A percentile compares a stretch with the other conserved stretches of the same genome.
These are phyloP conservation scores for Pelargonium citronellum DNA, from an alignment of 441 rosid species.

Conservation along the genomic window DNA sequence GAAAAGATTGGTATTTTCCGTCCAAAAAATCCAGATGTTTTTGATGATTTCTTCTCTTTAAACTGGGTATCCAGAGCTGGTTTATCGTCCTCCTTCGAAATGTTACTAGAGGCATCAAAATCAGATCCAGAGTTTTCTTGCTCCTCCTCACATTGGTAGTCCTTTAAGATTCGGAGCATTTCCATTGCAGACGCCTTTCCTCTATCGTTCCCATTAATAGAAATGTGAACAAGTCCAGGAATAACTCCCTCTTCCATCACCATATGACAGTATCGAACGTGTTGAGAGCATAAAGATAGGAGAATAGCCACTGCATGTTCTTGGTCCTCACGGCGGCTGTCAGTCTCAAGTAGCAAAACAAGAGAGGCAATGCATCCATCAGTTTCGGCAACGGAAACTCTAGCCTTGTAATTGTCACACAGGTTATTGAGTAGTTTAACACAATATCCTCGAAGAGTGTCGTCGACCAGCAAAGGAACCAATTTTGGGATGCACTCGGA, in stretches of 20 bases:
- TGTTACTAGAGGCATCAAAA: slow-evolving; percentile 9
- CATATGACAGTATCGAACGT: slow-evolving; percentile 49
- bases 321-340: slow-evolving; percentile 47
- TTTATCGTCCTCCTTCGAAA: not conserved
- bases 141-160: slow-evolving; percentile 20
- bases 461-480: slow-evolving; percentile 44
- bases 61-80: slow-evolving; percentile 17
- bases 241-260: slow-evolving; percentile 62
- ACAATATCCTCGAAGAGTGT: slow-evolving; percentile 37
- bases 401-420: slow-evolving; percentile 49
- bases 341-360: slow-evolving; percentile 50
- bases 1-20: slow-evolving; percentile 22
- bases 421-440: slow-evolving; percentile 45
- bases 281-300: slow-evolving; percentile 65
- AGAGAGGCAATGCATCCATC: slow-evolving; percentile 52
- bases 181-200: slow-evolving; percentile 54
- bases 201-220: slow-evolving; percentile 57
- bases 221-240: slow-evolving; percentile 45
- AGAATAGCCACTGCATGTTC: slow-evolving; percentile 59
- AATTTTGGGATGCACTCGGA: slow-evolving; percentile 47
- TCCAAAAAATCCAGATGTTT: slow-evolving; percentile 34
- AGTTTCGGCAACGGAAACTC: slow-evolving; percentile 51
- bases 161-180: slow-evolving; percentile 61
- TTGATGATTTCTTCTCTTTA: slow-evolving; percentile 31
- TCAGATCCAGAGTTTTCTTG: slow-evolving; percentile 26